A percentile compares a stretch with the other conserved stretches of the same genome.
These are phyloP conservation scores for Echites panduratus DNA, from an alignment of 257 asterid genomes.

Conservation along the genomic window DNA sequence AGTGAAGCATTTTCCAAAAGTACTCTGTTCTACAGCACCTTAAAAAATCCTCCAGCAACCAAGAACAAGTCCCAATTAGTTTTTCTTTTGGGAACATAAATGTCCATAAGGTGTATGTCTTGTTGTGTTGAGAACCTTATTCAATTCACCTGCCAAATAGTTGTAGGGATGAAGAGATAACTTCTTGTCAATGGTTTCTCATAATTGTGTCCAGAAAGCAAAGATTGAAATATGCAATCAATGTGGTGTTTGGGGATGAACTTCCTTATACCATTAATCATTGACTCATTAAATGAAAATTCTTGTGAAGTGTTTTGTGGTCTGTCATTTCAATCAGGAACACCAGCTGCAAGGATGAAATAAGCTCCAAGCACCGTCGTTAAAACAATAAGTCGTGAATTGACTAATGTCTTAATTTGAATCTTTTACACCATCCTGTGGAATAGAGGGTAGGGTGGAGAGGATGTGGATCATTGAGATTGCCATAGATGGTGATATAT, in stretches of 20 bases:
- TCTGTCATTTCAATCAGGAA: constrained; percentile 36
- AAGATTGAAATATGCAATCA: background rate
- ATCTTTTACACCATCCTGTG: constrained; percentile 72
- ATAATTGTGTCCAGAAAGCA: background rate
- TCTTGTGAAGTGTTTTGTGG: no score
- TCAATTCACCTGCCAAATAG: background rate
- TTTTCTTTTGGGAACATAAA: background rate
- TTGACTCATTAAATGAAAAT: background rate
- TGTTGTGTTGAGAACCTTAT: background rate
- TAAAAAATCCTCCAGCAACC: no score
- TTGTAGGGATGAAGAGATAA: background rate
- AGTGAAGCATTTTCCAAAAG: no score
- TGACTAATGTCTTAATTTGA: constrained; percentile 77
- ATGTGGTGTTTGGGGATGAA: background rate
- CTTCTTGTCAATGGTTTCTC: background rate
- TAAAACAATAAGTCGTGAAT: constrained; percentile 82
- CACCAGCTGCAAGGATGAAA: constrained; percentile 93
- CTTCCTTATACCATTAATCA: background rate
- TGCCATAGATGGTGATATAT: constrained; percentile 94
- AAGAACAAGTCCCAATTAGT: background rate
- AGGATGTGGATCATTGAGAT: constrained; percentile 87
- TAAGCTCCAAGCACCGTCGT: constrained; percentile 83
- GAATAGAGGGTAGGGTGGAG: constrained; percentile 79
- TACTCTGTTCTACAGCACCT: no score
- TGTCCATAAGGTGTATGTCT: background rate